These are phyloP conservation scores for Fereydounia khargensis DNA, from an alignment of 1,284 basidiomycete genomes.

Conservation along the genomic window DNA sequence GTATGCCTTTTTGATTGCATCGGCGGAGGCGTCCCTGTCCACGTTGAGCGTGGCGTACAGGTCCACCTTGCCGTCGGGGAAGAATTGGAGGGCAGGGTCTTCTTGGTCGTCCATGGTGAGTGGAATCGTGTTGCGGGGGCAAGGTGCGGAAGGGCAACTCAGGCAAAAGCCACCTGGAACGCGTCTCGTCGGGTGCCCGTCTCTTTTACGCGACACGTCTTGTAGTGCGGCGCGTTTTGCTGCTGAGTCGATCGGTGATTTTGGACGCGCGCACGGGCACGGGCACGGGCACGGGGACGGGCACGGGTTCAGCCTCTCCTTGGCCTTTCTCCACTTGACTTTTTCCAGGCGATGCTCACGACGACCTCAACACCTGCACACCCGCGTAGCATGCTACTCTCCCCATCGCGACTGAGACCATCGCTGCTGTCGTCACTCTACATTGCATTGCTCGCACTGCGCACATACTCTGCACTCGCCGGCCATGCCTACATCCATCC, in stretches of 20 bases:
- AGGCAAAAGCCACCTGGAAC: too few species aligned
- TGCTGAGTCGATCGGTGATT: too few species aligned
- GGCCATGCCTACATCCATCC: conserved; percentile 55
- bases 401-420: background rate
- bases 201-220: too few species aligned
- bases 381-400: too few species aligned
- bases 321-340: too few species aligned
- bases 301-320: too few species aligned
- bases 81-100: conserved; percentile 53
- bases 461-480: conserved; percentile 37
- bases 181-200: too few species aligned
- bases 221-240: too few species aligned
- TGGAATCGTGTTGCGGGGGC: background rate
- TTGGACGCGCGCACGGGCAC: too few species aligned
- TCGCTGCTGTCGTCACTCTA: conserved; percentile 11
- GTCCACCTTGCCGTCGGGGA: conserved; percentile 50
- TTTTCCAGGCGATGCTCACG: too few species aligned
- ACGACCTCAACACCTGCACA: too few species aligned
- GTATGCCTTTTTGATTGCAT: conserved; percentile 52
- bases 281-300: too few species aligned
- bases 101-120: conserved; percentile 26
- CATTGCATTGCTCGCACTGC: conserved; percentile 32
- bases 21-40: conserved; percentile 24
- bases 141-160: background rate
- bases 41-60: conserved; percentile 51